Percentiles rank a stretch among this genome's conserved stretches.
These are phyloP conservation scores for Xylaria digitata DNA, from an alignment of 2,329 filamentous ascomycete species.

Conservation along the genomic window DNA sequence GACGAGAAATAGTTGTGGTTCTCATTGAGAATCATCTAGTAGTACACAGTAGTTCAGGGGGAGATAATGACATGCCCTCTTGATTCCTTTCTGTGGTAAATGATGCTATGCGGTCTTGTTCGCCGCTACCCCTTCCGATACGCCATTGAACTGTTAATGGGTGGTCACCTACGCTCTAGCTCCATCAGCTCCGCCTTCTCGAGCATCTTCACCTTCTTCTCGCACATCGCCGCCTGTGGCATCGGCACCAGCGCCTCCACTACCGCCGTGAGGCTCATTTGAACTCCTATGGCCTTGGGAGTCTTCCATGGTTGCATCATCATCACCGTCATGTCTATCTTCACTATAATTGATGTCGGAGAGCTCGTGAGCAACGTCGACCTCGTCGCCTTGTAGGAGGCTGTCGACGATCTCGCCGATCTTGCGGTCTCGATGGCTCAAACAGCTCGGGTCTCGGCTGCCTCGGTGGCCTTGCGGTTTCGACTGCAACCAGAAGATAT, in stretches of 20 bases:
- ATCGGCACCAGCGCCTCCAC: conserved; percentile 84
- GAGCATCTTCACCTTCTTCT: conserved; percentile 86
- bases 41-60: conserved; percentile 43
- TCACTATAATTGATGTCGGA: conserved; percentile 68
- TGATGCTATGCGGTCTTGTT: conserved; percentile 39
- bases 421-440: conserved; percentile 86
- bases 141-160: conserved; percentile 49
- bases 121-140: conserved; percentile 39
- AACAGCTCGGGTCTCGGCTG: conserved; percentile 76
- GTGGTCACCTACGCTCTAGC: conserved; percentile 96
- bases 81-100: conserved; percentile 16
- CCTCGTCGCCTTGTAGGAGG: conserved; percentile 87
- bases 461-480: conserved; percentile 75
- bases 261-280: conserved; percentile 67
- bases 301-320: conserved; percentile 84
- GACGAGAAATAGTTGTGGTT: conserved; percentile 32
- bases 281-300: conserved; percentile 73
- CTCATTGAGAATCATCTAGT: conserved; percentile 47
- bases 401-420: conserved; percentile 88
- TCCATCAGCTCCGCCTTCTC: conserved; percentile 95
- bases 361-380: conserved; percentile 81
- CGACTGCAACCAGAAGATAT: conserved; percentile 97
- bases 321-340: conserved; percentile 67
- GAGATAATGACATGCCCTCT: conserved; percentile 30
- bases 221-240: conserved; percentile 92